These are phyloP conservation scores for Tetracentron sinense DNA, from an alignment of 164 flowering plant species.

Conservation along the genomic window DNA sequence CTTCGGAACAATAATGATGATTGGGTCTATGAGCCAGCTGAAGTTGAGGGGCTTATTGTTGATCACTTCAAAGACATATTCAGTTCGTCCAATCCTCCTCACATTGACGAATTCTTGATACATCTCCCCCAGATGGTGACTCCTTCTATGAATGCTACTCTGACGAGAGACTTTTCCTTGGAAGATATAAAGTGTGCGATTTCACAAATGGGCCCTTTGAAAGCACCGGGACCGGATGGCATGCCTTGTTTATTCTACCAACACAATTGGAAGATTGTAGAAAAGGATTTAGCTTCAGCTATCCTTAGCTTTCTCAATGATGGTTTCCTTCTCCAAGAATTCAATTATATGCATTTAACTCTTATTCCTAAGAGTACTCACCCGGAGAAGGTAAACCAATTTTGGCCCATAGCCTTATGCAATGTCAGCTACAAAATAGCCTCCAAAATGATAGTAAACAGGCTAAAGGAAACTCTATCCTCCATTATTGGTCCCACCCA, in stretches of 20 bases:
- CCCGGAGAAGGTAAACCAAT: too few relatives aligned
- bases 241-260: not conserved
- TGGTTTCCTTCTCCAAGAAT: not conserved
- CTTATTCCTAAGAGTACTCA: too few relatives aligned
- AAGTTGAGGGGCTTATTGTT: too few relatives aligned
- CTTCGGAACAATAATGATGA: too few relatives aligned
- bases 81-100: too few relatives aligned
- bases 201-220: not conserved
- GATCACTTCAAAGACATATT: too few relatives aligned
- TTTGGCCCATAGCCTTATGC: not conserved
- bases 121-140: too few relatives aligned
- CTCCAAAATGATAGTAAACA: not conserved
- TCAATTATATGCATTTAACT: not conserved
- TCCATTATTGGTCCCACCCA: not conserved
- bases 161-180: not conserved
- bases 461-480: too few relatives aligned
- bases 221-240: slow-evolving; percentile 2
- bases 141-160: too few relatives aligned
- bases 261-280: not conserved
- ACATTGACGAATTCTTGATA: too few relatives aligned
- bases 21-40: too few relatives aligned
- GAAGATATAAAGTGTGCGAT: not conserved
- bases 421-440: not conserved
- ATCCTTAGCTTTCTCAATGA: not conserved
- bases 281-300: not conserved